These are phyloP conservation scores for Coniella vitis DNA, from an alignment of 2,329 filamentous ascomycete genomes.

Conservation along the genomic window DNA sequence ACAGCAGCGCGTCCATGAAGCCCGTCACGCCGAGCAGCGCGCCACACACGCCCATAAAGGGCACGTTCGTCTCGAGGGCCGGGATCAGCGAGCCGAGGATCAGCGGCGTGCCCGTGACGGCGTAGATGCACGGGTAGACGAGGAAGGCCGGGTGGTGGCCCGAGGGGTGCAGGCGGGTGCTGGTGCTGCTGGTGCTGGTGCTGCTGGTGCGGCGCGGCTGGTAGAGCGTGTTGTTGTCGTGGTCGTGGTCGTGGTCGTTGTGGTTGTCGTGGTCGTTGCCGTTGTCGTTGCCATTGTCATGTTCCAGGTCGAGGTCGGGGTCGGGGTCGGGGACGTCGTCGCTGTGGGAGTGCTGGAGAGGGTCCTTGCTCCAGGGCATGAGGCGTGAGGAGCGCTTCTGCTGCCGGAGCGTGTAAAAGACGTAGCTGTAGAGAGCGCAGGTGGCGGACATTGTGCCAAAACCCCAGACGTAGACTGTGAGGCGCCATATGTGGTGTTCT, in stretches of 20 bases:
- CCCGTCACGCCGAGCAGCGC: constrained; percentile 52
- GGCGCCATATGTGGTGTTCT: constrained; percentile 45
- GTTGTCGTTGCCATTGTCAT: too few species aligned
- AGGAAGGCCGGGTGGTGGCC: constrained; percentile 49
- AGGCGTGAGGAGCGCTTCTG: constrained; percentile 19
- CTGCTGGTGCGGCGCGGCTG: neutral
- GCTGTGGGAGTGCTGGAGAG: neutral
- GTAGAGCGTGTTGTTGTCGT: too few species aligned
- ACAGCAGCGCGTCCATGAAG: constrained; percentile 47
- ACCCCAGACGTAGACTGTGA: constrained; percentile 59
- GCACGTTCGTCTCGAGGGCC: neutral
- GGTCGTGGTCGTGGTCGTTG: constrained; percentile 3
- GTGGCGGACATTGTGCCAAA: constrained; percentile 37
- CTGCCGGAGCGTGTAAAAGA: constrained; percentile 33
- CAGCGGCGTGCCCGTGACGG: constrained; percentile 61
- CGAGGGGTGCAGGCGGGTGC: constrained; percentile 24
- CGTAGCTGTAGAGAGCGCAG: constrained; percentile 31
- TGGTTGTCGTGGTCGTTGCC: neutral
- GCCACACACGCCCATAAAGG: constrained; percentile 50
- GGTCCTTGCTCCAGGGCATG: constrained; percentile 17
- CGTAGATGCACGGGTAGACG: constrained; percentile 62
- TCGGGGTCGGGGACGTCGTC: neutral
- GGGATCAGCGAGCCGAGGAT: constrained; percentile 42
- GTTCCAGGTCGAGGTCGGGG: constrained; percentile 2
- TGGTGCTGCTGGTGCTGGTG: neutral